Conservation (phyloP, 805 yeast genomes). For the Tetrapisispora arboricola region DNA sequence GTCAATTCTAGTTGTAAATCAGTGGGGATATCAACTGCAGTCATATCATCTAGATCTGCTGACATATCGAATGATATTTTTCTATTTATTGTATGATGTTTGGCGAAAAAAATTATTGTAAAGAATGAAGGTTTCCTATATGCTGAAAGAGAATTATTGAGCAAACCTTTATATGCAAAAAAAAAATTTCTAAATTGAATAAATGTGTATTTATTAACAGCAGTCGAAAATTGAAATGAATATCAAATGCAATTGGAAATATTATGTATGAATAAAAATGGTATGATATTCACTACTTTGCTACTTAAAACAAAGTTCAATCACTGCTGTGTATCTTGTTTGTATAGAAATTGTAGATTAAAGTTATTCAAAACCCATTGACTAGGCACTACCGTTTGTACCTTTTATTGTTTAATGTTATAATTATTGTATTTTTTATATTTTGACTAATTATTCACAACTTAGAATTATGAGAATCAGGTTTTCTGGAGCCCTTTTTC, state of each 20-base stretch:
- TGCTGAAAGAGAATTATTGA: neutral
- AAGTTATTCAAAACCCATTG: neutral
- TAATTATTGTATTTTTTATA: too few relatives aligned
- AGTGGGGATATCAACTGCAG: conserved; percentile 24
- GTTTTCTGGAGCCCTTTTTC: too few relatives aligned
- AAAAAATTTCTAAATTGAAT: too few relatives aligned
- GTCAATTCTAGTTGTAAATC: conserved; percentile 16
- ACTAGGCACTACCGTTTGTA: neutral
- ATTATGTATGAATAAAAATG: neutral
- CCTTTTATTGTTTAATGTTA: neutral
- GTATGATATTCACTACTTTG: neutral
- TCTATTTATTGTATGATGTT: too few relatives aligned
- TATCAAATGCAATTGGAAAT: neutral
- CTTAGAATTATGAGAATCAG: too few relatives aligned
- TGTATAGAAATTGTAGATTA: too few relatives aligned
- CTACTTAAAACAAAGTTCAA: neutral
- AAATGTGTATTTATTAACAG: too few relatives aligned
- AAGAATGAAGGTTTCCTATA: too few relatives aligned
- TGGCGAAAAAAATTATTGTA: too few relatives aligned
- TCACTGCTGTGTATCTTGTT: too few relatives aligned
- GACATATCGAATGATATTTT: neutral
- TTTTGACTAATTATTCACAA: neutral
- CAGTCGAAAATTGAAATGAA: too few relatives aligned
- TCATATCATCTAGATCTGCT: conserved; percentile 3
- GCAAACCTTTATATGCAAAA: too few relatives aligned